Evolutionary conservation across 106 monocot species (phyloP).

Genomic region (Acorus calamus): DNA sequence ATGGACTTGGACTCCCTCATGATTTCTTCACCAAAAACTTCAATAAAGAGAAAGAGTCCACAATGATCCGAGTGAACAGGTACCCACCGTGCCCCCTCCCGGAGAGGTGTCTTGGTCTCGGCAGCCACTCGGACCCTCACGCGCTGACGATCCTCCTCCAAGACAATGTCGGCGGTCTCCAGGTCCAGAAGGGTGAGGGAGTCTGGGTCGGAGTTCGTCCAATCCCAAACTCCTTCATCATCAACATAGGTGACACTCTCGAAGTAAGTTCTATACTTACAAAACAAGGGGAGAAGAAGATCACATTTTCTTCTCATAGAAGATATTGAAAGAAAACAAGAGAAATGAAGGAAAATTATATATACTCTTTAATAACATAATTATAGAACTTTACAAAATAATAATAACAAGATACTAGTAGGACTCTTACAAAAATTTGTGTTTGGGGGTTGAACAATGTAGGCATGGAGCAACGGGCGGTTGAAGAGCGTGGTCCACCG

Average conservation of each 20-base stretch:
- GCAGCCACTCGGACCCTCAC: slow-evolving; percentile 15
- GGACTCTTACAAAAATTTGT: too few relatives aligned
- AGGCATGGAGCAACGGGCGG: slow-evolving; percentile 9
- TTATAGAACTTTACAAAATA: too few relatives aligned
- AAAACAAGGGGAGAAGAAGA: too few relatives aligned
- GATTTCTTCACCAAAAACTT: slow-evolving; percentile 8
- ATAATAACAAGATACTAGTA: too few relatives aligned
- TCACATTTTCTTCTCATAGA: too few relatives aligned
- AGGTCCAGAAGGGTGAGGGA: slow-evolving; percentile 10
- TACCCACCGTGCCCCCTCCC: slow-evolving; percentile 17
- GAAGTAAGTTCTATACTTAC: background rate
- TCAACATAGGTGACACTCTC: slow-evolving; percentile 10
- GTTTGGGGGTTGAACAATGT: too few relatives aligned
- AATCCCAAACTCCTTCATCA: slow-evolving; percentile 7
- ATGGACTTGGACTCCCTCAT: slow-evolving; percentile 6
- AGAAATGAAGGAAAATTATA: too few relatives aligned
- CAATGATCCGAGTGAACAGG: slow-evolving; percentile 10
- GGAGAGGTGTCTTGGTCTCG: slow-evolving; percentile 11
- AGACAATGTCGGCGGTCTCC: slow-evolving; percentile 11
- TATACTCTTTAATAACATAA: too few relatives aligned
- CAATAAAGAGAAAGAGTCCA: background rate
- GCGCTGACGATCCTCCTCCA: slow-evolving; percentile 10
- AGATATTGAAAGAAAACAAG: too few relatives aligned
- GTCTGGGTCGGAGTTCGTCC: slow-evolving; percentile 10
- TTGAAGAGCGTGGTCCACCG: slow-evolving; percentile 5